Base-by-base conservation (phyloP, 2,329 filamentous ascomycete genomes). In the Tolypocladium inflatum region DNA sequence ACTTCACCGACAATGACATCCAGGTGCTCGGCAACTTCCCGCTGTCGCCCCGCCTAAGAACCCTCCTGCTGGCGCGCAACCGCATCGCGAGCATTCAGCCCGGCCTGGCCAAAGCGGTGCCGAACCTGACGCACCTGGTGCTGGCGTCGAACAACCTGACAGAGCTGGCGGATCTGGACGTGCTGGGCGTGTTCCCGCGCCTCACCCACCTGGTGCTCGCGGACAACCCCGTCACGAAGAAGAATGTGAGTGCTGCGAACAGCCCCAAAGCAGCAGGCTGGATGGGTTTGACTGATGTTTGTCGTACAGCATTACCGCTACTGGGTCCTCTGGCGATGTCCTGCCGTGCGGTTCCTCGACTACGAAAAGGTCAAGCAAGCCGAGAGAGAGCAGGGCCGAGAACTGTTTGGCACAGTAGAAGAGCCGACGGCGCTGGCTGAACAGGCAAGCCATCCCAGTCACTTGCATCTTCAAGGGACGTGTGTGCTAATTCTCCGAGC, bases 1-100 rank as follows among this genome's bases (percentile, higher is more conserved):
- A 99, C 78, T 87, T 99, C 68, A 97, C 94, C 74, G 94, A 99
- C 80, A 99, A 99, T 74, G 92, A 97, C 75, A 93, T 99, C 69
- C 85, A 90, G 66, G 80, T 88, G 55, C 83, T 99, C 63, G 88
- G 87, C 64, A 97, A 97, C 77, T 96, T 99, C 72, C 94, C 94
- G 4, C 85, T 96, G 55, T 93, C 89, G 58, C 92, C 91, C 52
- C 89, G 94, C 65, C 80, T 97, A 67, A 89, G 85, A 66, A 96
- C 91, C 23, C 83, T 99, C 48, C 85, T 99, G 54, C 84, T 96
- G 57, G 91, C 91, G 57, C 87, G 91, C 63, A 99, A 99, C 76
- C 88, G 94, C 65, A 82, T 99, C 69, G 79, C 86, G 59, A 84
- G 82, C 68, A 92, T 99, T 70, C 90, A 96, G 72, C 79, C 87